Evolutionary conservation across 768 basidiomycete species (phyloP).

Genomic region (Lactarius tabidus): DNA sequence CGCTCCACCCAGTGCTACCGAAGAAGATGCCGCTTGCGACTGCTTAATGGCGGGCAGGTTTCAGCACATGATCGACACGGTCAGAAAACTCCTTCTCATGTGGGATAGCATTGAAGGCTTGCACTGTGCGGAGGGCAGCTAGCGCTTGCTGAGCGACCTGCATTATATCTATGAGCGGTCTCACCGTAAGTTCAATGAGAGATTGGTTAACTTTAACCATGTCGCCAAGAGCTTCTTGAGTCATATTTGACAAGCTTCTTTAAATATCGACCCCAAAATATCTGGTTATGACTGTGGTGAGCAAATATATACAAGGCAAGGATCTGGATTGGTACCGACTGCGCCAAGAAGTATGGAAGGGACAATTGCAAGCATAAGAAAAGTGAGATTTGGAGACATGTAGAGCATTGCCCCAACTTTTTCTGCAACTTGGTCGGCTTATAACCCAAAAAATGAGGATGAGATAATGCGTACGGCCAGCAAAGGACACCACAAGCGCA

Average conservation of each 20-base stretch:
- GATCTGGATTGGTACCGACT: conserved; percentile 43
- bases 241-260: conserved; percentile 85
- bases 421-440: background rate
- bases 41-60: conserved; percentile 80
- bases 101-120: conserved; percentile 81
- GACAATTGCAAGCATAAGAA: conserved; percentile 90
- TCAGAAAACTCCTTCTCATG: conserved; percentile 77
- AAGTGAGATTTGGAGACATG: conserved; percentile 80
- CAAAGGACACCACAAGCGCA: conserved; percentile 88
- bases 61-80: conserved; percentile 59
- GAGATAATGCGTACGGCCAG: conserved; percentile 64
- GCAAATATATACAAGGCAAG: conserved; percentile 17
- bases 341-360: conserved; percentile 84
- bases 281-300: conserved; percentile 42
- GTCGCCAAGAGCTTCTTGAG: conserved; percentile 93
- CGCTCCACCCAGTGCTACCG: conserved; percentile 87
- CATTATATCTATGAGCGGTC: conserved; percentile 20
- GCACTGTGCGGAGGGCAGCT: conserved; percentile 80
- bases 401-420: conserved; percentile 94
- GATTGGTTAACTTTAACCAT: conserved; percentile 62
- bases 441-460: background rate
- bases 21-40: conserved; percentile 91
- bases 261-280: conserved; percentile 93
- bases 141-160: conserved; percentile 89
- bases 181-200: background rate